phyloP scores from a whole-genome alignment of 2,329 filamentous ascomycete genomes.

The Rugonectria rugulosa region DNA sequence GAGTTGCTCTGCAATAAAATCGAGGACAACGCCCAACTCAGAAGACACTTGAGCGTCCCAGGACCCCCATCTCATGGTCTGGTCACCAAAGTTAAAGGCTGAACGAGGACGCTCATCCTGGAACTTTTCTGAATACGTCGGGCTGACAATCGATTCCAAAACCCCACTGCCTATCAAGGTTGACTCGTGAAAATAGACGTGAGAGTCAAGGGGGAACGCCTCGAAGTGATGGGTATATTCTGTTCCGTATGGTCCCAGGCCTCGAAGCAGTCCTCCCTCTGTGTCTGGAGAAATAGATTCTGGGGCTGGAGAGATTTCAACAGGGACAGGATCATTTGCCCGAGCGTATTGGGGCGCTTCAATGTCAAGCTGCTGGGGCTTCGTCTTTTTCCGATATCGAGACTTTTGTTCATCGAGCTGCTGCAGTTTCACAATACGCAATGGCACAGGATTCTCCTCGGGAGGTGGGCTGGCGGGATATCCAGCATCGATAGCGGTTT shows the following conservation, averaged over 20 bases:
- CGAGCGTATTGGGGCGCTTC: constrained; percentile 61
- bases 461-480: constrained; percentile 33
- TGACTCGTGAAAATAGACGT: constrained; percentile 66
- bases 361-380: constrained; percentile 56
- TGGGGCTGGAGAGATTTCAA: constrained; percentile 10
- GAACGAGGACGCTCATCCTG: constrained; percentile 42
- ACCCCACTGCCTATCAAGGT: constrained; percentile 65
- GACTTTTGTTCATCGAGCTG: constrained; percentile 27
- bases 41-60: constrained; percentile 68
- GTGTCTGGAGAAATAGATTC: constrained; percentile 21
- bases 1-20: constrained; percentile 62
- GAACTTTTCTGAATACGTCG: constrained; percentile 40
- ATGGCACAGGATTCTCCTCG: constrained; percentile 33
- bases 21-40: constrained; percentile 67
- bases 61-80: constrained; percentile 59
- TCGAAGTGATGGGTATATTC: constrained; percentile 70
- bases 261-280: constrained; percentile 49
- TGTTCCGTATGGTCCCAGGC: constrained; percentile 67
- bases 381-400: constrained; percentile 53
- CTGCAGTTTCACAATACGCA: constrained; percentile 25
- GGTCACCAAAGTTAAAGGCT: constrained; percentile 57
- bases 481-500: constrained; percentile 23
- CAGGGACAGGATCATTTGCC: constrained; percentile 59
- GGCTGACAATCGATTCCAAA: constrained; percentile 50
- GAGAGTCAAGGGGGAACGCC: constrained; percentile 62